These are phyloP conservation scores for Fistulinella prunicolor DNA, from an alignment of 768 basidiomycete species.

Conservation along the genomic window DNA sequence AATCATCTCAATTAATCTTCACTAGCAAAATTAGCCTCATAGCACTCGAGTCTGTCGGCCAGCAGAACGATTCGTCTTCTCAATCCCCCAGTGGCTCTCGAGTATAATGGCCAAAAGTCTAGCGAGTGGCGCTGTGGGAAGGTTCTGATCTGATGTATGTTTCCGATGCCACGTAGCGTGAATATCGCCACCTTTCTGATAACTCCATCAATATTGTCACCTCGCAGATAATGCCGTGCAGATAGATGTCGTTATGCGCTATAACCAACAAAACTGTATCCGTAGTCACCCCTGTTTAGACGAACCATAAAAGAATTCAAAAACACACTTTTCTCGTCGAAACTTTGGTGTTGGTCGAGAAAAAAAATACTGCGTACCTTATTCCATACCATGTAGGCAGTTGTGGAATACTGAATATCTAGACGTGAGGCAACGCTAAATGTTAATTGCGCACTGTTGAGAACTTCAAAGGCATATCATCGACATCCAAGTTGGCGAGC, in stretches of 20 bases:
- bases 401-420: conserved; percentile 1
- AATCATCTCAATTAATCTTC: neutral
- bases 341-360: too few relatives aligned
- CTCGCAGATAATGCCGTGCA: too few relatives aligned
- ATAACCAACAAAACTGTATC: neutral
- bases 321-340: neutral
- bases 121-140: too few relatives aligned
- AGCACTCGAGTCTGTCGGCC: neutral
- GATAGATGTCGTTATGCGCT: neutral
- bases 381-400: neutral
- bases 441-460: too few relatives aligned
- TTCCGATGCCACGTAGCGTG: too few relatives aligned
- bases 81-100: neutral
- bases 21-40: conserved; percentile 11
- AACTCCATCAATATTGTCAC: too few relatives aligned
- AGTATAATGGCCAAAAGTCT: too few relatives aligned
- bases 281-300: neutral
- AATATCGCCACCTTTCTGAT: too few relatives aligned
- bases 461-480: neutral
- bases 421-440: too few relatives aligned
- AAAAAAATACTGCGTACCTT: too few relatives aligned
- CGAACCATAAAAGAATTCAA: neutral
- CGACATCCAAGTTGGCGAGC: neutral
- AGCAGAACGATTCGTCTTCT: neutral
- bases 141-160: too few relatives aligned